Conservation (phyloP, 257 asterid genomes). For the Solanum etuberosum region DNA sequence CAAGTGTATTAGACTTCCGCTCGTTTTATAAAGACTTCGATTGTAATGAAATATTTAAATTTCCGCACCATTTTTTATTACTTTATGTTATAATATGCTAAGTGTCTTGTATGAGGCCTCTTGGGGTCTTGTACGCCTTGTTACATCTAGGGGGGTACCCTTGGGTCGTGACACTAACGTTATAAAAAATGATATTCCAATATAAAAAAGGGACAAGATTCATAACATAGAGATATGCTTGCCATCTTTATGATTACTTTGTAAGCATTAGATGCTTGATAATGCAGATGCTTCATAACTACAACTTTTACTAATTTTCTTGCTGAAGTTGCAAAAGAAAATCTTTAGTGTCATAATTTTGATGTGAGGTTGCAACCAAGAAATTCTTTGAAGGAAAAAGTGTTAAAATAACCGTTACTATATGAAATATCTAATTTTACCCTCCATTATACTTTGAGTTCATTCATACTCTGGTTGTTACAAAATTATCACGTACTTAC, state of each 20-base stretch:
- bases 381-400: neutral
- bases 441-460: neutral
- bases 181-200: no score
- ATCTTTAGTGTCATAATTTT: neutral
- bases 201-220: neutral
- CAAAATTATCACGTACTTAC: neutral
- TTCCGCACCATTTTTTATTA: no score
- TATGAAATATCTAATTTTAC: neutral
- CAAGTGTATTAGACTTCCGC: no score
- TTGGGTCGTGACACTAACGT: no score
- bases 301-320: neutral
- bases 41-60: no score
- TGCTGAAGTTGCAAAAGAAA: neutral
- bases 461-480: neutral
- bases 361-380: neutral
- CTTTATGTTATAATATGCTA: no score
- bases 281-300: no score
- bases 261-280: neutral
- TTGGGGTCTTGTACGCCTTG: no score
- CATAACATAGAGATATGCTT: neutral
- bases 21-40: no score
- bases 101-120: no score
- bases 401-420: neutral
- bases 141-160: no score
- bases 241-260: neutral